phyloP scores from a whole-genome alignment of 164 flowering plant species.

The Warburgia ugandensis region DNA sequence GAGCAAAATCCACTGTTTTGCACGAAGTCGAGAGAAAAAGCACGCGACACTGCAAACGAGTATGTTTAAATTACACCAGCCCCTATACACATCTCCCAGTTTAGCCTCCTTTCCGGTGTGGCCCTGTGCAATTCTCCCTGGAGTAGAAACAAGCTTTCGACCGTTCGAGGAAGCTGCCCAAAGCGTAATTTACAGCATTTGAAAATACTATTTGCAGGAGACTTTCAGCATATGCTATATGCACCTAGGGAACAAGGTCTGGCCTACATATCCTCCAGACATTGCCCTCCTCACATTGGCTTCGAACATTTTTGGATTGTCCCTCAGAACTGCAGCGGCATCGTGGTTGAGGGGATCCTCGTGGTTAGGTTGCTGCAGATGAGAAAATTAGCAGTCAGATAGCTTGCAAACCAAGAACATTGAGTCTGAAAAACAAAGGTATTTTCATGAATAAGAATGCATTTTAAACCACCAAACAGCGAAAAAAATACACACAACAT shows the following conservation, averaged over 20 bases:
- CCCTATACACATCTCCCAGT: no score
- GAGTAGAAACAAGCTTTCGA: no score
- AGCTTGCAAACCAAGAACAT: background rate
- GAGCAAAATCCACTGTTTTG: no score
- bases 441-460: background rate
- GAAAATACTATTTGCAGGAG: background rate
- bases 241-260: slow-evolving; percentile 48
- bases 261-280: slow-evolving; percentile 69
- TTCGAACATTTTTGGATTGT: slow-evolving; percentile 61
- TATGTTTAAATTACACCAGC: no score
- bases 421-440: background rate
- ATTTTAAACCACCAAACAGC: background rate
- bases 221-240: slow-evolving; percentile 18
- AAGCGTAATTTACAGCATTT: slow-evolving; percentile 14
- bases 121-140: no score
- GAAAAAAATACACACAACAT: background rate
- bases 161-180: background rate
- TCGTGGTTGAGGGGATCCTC: slow-evolving; percentile 82
- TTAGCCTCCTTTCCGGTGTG: no score
- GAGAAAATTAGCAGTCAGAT: background rate
- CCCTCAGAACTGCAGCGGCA: slow-evolving; percentile 70
- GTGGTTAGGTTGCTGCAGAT: slow-evolving; percentile 56
- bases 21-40: no score
- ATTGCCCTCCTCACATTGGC: slow-evolving; percentile 68
- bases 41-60: no score